Evolutionary conservation across 192 early-diverging fungal species (phyloP).

Genomic region (Chytriomyces sp.): DNA sequence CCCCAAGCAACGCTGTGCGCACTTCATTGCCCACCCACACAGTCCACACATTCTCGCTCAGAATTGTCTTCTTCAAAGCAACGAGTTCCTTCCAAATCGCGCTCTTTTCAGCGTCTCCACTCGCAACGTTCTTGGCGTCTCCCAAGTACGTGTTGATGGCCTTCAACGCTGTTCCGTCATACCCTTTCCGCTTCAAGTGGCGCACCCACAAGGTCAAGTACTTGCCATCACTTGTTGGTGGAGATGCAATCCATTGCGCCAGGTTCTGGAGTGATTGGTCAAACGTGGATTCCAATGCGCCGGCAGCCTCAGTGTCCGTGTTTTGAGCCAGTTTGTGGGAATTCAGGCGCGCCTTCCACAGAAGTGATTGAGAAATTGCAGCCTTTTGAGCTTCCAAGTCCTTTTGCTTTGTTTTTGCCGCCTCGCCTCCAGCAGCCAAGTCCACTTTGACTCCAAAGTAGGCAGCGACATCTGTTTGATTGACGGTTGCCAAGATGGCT

Average conservation of each 20-base stretch:
- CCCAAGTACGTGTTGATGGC: conserved; percentile 72
- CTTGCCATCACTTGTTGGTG: conserved; percentile 57
- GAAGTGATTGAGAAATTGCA: conserved; percentile 66
- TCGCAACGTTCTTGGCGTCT: conserved; percentile 52
- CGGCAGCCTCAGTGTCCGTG: background rate
- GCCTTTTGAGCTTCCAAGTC: conserved; percentile 77
- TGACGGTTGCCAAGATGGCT: conserved; percentile 59
- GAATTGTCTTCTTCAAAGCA: conserved; percentile 60
- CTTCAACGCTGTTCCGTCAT: conserved; percentile 74
- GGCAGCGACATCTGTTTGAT: conserved; percentile 65
- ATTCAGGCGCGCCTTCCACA: conserved; percentile 49
- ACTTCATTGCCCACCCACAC: conserved; percentile 72
- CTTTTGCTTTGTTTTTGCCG: conserved; percentile 64
- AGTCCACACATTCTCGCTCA: conserved; percentile 69
- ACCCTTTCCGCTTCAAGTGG: conserved; percentile 56
- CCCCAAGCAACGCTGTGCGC: conserved; percentile 59
- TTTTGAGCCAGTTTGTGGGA: background rate
- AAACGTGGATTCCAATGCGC: conserved; percentile 31
- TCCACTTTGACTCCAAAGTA: conserved; percentile 69
- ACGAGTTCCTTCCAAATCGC: conserved; percentile 61
- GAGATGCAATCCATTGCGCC: conserved; percentile 64
- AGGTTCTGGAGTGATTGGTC: conserved; percentile 64
- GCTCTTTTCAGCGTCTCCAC: conserved; percentile 42
- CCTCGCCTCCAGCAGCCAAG: conserved; percentile 49
- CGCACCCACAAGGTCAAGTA: conserved; percentile 64